Base-by-base conservation (phyloP, 2,329 filamentous ascomycete species). In the Monosporascus sp. region DNA sequence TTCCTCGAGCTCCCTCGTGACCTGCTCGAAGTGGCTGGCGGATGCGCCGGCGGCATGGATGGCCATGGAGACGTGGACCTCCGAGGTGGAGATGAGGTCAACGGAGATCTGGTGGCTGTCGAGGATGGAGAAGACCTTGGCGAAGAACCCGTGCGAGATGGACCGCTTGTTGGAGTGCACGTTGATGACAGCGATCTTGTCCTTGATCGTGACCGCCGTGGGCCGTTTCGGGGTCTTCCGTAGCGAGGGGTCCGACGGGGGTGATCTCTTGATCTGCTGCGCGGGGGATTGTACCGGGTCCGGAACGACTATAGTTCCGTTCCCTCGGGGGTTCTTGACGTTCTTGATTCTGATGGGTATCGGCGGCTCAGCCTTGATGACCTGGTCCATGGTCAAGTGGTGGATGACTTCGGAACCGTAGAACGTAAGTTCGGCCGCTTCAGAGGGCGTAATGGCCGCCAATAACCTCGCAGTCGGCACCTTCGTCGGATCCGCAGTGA, bases 371-470 rank as follows among this genome's bases (percentile, higher is more conserved):
- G 89, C 89, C 64, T 89, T 88, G 67, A 94, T 91, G 59, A 87
- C 85, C 72, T 97, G 94, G 73, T 97, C 93, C 92, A 99, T 97
- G 63, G 94, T 99, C 68, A 97, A 88, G 60, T 96, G 94, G 69
- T 99, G 94, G 62, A 99, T 99, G 67, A 99, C 94, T 71, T 99
- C 94, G 56, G 92, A 92, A 57, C 89, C 89, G 68, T 93, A 94
- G 66, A 93, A 94, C 2, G 94, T 97, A 74, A 99, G 77, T 71
- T 99, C 94, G 14, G 94, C 93, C 2, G 94, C 94, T 72, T 99
- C 94, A 9, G 90, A 88, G 0, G 94, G 94, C 3, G 93, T 97
- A 68, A 99, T 96, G 51, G 86, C 86, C 11, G 86, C 75, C 45
- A 99, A 80, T n/a, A 99, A 78, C 47, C 88, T 81, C n/a, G 94